Percentiles rank a stretch among this genome's conserved stretches.
These are phyloP conservation scores for Carex scoparia DNA, from an alignment of 176 grass and related monocot species.

Conservation along the genomic window DNA sequence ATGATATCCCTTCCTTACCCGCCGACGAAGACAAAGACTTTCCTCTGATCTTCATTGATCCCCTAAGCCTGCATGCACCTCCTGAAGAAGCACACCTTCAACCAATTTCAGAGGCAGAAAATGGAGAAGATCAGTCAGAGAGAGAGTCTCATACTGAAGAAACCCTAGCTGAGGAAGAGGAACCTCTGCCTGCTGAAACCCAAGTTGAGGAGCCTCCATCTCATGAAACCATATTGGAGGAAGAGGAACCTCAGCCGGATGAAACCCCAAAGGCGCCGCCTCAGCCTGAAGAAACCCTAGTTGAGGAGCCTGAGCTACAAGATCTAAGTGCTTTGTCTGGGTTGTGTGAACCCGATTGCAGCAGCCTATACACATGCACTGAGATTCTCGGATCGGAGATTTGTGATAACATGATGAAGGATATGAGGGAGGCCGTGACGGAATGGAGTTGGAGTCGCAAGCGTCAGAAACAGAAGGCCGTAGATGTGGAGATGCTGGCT, in stretches of 20 bases:
- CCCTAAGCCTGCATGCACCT: neutral
- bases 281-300: neutral
- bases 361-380: constrained; percentile 7
- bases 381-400: constrained; percentile 2
- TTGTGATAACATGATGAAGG: constrained; percentile 9
- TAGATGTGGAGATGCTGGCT: neutral
- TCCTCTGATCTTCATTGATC: neutral
- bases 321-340: neutral
- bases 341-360: neutral
- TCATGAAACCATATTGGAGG: neutral
- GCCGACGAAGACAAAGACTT: neutral
- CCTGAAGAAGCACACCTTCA: neutral
- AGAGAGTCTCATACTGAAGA: neutral
- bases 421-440: neutral
- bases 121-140: neutral
- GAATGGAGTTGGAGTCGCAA: constrained; percentile 12
- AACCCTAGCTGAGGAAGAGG: neutral
- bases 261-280: neutral
- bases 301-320: neutral
- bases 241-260: neutral
- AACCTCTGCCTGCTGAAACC: neutral
- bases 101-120: neutral
- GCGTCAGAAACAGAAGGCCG: neutral
- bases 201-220: neutral
- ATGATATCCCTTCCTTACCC: neutral